Evolutionary conservation across 73 alveolate species (phyloP).

Genomic region (Stentor roeselii): DNA sequence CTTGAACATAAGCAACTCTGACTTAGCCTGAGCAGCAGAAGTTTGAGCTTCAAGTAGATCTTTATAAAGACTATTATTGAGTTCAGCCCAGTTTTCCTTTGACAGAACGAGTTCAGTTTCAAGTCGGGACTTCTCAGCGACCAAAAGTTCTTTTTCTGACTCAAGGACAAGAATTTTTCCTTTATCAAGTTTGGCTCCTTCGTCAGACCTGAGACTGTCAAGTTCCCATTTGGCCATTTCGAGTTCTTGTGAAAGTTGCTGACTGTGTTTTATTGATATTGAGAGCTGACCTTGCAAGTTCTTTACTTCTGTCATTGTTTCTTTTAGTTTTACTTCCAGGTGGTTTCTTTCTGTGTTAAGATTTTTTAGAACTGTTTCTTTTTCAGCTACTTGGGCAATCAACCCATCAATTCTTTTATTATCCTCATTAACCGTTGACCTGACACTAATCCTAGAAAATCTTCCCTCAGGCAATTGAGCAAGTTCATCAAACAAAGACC

Average conservation of each 20-base stretch:
- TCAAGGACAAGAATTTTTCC: slow-evolving; percentile 9
- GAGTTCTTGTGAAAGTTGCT: not conserved
- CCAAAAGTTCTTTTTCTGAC: slow-evolving; percentile 1
- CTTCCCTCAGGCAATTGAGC: not conserved
- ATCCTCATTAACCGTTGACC: not conserved
- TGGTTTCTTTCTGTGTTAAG: not conserved
- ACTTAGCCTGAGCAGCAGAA: slow-evolving; percentile 2
- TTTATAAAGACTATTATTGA: not conserved
- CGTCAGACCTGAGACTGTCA: not conserved
- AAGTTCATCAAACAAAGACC: not conserved
- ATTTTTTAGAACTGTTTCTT: not conserved
- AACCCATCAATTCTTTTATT: not conserved
- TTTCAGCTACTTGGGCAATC: slow-evolving; percentile 9
- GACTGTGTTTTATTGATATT: not conserved
- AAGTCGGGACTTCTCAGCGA: not conserved
- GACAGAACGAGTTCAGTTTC: slow-evolving; percentile 24
- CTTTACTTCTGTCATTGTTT: not conserved
- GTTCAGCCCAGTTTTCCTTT: slow-evolving; percentile 18
- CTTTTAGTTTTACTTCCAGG: slow-evolving; percentile 1
- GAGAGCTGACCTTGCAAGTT: not conserved
- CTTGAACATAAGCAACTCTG: not conserved
- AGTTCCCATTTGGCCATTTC: slow-evolving; percentile 11
- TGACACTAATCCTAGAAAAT: not conserved
- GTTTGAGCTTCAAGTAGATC: slow-evolving; percentile 21
- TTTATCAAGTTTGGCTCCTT: not conserved